Conservation (phyloP, 139 green algal genomes). For the Coelastrella sp. region DNA sequence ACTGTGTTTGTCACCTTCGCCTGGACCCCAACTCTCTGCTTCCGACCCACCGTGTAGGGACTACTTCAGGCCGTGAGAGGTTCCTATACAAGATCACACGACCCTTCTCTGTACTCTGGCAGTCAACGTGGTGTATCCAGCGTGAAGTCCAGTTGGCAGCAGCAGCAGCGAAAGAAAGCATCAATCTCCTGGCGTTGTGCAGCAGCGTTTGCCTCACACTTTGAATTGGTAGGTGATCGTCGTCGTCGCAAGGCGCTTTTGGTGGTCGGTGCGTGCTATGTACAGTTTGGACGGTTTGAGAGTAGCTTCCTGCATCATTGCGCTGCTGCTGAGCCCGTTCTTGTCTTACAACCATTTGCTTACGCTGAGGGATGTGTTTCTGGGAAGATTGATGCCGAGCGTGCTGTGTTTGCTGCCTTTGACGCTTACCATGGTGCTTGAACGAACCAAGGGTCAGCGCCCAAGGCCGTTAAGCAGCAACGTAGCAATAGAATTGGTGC, state of each 20-base stretch:
- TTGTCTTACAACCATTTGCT: not conserved
- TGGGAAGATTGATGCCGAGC: not conserved
- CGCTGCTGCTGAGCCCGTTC: not conserved
- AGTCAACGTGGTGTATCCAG: not conserved
- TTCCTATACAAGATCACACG: not conserved
- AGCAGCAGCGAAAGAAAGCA: not conserved
- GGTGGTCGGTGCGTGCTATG: not conserved
- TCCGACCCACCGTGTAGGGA: not conserved
- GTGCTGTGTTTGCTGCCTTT: not conserved
- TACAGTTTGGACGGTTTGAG: slow-evolving; percentile 13
- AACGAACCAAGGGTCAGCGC: not conserved
- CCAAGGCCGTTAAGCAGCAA: not conserved
- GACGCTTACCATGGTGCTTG: not conserved
- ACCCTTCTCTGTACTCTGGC: not conserved
- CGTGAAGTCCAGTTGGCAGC: not conserved
- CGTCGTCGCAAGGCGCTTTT: not conserved
- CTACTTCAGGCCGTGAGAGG: not conserved
- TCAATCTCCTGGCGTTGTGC: not conserved
- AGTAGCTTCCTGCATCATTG: not conserved
- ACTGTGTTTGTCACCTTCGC: not conserved
- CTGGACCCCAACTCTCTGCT: not conserved
- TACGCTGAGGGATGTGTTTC: not conserved
- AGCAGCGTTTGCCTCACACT: not conserved
- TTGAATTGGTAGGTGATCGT: not conserved
- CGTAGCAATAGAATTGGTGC: not conserved